These are phyloP conservation scores for Parasitella parasitica DNA, from an alignment of 371 early-diverging fungal species.

Conservation along the genomic window DNA sequence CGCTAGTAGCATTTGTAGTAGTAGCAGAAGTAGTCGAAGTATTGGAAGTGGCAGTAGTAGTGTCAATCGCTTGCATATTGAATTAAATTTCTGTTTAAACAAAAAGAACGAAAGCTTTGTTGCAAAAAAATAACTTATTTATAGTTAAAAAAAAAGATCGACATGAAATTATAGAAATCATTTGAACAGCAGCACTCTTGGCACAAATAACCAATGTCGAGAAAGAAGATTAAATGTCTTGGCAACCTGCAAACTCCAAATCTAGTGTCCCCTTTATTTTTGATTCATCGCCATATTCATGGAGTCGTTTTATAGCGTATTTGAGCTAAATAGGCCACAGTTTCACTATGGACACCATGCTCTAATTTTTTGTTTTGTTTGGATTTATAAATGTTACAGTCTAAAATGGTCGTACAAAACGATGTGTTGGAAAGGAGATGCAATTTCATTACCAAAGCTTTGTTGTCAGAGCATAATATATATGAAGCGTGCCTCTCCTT, in stretches of 20 bases:
- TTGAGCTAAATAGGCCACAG: neutral
- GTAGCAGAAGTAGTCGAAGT: neutral
- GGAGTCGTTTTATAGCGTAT: neutral
- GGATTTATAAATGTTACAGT: too few relatives aligned
- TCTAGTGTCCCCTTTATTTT: neutral
- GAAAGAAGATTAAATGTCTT: neutral
- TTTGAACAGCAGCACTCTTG: neutral
- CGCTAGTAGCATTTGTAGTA: neutral
- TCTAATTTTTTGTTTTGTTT: neutral
- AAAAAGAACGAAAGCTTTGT: neutral
- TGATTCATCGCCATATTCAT: neutral
- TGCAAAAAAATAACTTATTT: too few relatives aligned
- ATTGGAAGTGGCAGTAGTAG: too few relatives aligned
- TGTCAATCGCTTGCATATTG: constrained; percentile 12
- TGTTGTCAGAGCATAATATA: neutral
- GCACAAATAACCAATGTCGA: neutral
- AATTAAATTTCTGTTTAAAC: neutral
- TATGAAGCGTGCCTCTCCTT: neutral
- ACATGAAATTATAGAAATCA: neutral
- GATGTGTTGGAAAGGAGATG: neutral
- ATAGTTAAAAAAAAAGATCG: neutral
- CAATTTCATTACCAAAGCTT: neutral
- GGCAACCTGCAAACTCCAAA: neutral
- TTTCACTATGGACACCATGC: neutral
- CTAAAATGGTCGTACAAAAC: neutral